Conservation (phyloP, 768 basidiomycete species). For the Tylopilus vinaceipallidus region DNA sequence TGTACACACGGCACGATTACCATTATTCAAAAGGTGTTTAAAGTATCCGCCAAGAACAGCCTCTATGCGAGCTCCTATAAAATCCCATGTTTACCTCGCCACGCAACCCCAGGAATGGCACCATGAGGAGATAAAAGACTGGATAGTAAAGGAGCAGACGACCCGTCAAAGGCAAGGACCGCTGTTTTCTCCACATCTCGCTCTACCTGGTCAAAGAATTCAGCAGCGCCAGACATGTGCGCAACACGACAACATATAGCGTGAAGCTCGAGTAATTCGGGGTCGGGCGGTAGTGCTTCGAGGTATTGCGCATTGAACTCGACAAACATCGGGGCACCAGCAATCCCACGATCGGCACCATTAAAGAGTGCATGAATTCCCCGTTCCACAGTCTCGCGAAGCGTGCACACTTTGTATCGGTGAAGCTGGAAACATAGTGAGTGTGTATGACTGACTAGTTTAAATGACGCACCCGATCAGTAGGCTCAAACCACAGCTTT, state of each 20-base stretch:
- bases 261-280: neutral
- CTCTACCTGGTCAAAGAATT: constrained; percentile 2
- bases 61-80: no score
- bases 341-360: neutral
- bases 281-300: neutral
- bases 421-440: neutral
- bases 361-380: neutral
- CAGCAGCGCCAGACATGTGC: constrained; percentile 2
- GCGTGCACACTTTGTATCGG: neutral
- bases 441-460: neutral
- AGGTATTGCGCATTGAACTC: neutral
- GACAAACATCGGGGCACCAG: neutral
- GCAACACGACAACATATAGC: constrained; percentile 1
- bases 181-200: neutral
- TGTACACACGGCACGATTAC: no score
- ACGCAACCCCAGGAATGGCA: no score
- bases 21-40: no score
- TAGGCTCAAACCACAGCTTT: neutral
- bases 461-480: neutral
- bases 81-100: no score
- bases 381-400: no score
- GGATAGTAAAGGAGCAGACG: neutral
- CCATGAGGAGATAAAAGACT: neutral
- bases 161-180: neutral
- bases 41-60: no score